phyloP scores from a whole-genome alignment of 73 alveolate species.

The Paramecium pentaurelia region DNA sequence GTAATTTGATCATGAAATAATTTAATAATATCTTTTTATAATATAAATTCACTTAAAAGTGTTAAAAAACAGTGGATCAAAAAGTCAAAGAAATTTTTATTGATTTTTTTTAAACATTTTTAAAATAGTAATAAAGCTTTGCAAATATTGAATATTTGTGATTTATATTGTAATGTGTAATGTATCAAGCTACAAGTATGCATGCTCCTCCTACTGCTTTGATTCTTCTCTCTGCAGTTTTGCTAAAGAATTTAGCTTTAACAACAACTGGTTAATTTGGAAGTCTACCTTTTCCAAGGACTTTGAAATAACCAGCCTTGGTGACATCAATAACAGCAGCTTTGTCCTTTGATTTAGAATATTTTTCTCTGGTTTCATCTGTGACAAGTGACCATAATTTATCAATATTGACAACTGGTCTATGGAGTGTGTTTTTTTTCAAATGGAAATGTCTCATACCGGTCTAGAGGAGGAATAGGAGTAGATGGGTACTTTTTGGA shows the following conservation, averaged over 20 bases:
- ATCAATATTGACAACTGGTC: conserved; percentile 91
- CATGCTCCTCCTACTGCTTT: conserved; percentile 98
- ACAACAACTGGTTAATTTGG: conserved; percentile 92
- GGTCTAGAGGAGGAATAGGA: conserved; percentile 13
- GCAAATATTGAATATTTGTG: neutral
- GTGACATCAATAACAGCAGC: conserved; percentile 96
- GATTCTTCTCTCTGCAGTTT: conserved; percentile 96
- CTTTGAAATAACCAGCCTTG: conserved; percentile 94
- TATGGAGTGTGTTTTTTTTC: conserved; percentile 85
- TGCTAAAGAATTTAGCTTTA: conserved; percentile 93
- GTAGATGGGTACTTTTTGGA: conserved; percentile 83
- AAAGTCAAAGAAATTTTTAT: neutral
- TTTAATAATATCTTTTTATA: neutral
- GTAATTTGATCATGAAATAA: neutral
- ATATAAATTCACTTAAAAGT: neutral
- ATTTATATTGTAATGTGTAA: neutral
- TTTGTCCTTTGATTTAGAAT: conserved; percentile 78
- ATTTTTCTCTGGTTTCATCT: conserved; percentile 89
- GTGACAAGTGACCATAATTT: conserved; percentile 94
- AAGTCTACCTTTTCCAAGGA: conserved; percentile 94
- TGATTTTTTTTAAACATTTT: neutral
- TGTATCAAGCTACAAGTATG: conserved; percentile 88
- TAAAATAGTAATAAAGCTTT: neutral
- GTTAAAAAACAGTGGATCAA: neutral
- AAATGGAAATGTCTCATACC: conserved; percentile 99